phyloP scores from a whole-genome alignment of 306 rosid species.

The Oemleria cerasiformis region DNA sequence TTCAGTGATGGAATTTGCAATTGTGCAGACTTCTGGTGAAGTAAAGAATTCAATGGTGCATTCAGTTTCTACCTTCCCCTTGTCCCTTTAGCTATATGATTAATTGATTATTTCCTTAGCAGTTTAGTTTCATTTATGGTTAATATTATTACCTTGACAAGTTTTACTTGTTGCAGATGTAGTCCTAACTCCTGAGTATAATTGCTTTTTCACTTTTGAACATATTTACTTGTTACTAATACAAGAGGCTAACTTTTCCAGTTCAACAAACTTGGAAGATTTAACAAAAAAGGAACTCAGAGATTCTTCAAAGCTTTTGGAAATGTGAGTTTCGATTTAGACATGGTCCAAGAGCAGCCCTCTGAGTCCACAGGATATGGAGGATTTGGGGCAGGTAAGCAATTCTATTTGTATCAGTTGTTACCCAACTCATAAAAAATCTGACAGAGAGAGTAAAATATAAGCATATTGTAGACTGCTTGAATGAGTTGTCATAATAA shows the following conservation, averaged over 20 bases:
- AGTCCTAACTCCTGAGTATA: background rate
- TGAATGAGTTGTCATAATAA: background rate
- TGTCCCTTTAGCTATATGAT: background rate
- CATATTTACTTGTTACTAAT: background rate
- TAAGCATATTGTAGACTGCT: background rate
- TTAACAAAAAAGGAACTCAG: background rate
- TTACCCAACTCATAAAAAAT: background rate
- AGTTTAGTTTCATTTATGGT: background rate
- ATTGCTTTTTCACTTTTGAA: background rate
- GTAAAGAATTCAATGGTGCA: slow-evolving; percentile 7
- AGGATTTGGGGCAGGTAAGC: background rate
- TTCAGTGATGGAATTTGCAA: slow-evolving; percentile 54
- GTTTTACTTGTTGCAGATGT: background rate
- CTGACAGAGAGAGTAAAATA: background rate
- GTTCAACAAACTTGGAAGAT: background rate
- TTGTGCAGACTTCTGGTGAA: slow-evolving; percentile 61
- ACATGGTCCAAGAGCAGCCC: background rate
- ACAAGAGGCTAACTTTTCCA: too few species aligned
- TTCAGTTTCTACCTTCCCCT: background rate
- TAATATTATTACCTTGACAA: background rate
- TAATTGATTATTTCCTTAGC: background rate
- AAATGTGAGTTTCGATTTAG: background rate
- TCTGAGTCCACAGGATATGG: background rate
- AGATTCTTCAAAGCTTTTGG: background rate
- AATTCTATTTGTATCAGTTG: background rate